These are phyloP conservation scores for Globisporangium recalcitrans DNA, from an alignment of 352 stramenopile genomes.

Conservation along the genomic window DNA sequence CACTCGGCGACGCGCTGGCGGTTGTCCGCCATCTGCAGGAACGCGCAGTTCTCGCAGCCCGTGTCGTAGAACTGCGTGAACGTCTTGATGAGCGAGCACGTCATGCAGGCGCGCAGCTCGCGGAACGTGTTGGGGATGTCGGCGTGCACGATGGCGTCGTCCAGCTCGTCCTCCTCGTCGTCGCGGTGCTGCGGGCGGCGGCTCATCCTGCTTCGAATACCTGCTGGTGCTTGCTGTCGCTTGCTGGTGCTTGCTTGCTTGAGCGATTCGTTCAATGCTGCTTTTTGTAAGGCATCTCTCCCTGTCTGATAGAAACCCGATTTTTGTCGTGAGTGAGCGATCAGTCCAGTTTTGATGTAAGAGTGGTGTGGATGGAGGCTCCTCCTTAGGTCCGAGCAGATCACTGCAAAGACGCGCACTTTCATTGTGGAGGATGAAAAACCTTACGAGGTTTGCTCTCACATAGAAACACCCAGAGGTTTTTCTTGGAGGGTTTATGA, in stretches of 20 bases:
- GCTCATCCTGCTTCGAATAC: constrained; percentile 36
- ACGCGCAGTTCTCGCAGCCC: constrained; percentile 86
- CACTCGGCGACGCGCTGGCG: constrained; percentile 83
- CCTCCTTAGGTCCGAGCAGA: background rate
- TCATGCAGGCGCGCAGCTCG: constrained; percentile 85
- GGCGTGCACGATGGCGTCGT: constrained; percentile 72
- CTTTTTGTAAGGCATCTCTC: background rate
- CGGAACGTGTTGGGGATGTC: constrained; percentile 88
- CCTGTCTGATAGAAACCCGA: background rate
- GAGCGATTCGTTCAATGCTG: background rate
- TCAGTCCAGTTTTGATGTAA: background rate
- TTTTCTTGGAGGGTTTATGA: background rate
- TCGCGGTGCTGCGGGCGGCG: constrained; percentile 42
- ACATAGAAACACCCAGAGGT: background rate
- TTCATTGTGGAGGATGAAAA: background rate
- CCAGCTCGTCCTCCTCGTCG: constrained; percentile 78
- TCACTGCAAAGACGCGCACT: background rate
- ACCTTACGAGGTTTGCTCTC: background rate
- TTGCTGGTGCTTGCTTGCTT: background rate
- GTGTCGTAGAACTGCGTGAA: constrained; percentile 90
- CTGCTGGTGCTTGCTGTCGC: too few relatives aligned
- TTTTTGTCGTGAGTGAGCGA: background rate
- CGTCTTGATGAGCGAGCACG: constrained; percentile 86
- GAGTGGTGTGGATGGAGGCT: background rate
- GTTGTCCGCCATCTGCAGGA: constrained; percentile 89